Conservation (phyloP, 2,329 filamentous ascomycete species). For the Beauveria varroae region DNA sequence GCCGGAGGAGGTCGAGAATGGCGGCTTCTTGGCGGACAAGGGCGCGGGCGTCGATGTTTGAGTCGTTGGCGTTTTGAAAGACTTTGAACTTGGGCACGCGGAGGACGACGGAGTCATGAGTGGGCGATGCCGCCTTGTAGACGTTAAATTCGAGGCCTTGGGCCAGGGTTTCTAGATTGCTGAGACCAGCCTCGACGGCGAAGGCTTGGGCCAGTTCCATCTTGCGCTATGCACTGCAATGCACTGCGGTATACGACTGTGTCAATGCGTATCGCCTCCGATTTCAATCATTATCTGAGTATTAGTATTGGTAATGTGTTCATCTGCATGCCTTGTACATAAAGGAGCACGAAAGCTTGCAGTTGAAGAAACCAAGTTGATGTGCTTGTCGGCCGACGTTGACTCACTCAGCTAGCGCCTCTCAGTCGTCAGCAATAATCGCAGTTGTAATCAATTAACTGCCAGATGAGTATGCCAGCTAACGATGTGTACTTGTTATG, state of each 20-base stretch:
- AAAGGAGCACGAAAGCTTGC: too few relatives aligned
- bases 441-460: neutral
- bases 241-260: neutral
- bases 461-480: neutral
- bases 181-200: constrained; percentile 7
- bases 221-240: neutral
- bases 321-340: neutral
- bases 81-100: constrained; percentile 12
- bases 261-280: neutral
- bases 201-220: constrained; percentile 12
- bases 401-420: constrained; percentile 1
- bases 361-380: neutral
- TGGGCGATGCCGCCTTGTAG: constrained; percentile 8
- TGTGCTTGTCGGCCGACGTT: neutral
- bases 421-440: neutral
- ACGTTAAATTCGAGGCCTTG: constrained; percentile 15
- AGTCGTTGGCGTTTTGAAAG: constrained; percentile 15
- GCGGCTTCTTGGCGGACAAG: constrained; percentile 13
- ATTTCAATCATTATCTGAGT: too few relatives aligned
- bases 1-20: constrained; percentile 12
- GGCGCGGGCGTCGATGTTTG: constrained; percentile 11
- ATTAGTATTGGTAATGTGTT: neutral
- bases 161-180: constrained; percentile 8
- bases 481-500: neutral
- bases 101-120: constrained; percentile 11